Evolutionary conservation across 257 asterid genomes (phyloP), one percentile per base, ranked within the genome.

Genomic region (Asclepias syriaca): DNA sequence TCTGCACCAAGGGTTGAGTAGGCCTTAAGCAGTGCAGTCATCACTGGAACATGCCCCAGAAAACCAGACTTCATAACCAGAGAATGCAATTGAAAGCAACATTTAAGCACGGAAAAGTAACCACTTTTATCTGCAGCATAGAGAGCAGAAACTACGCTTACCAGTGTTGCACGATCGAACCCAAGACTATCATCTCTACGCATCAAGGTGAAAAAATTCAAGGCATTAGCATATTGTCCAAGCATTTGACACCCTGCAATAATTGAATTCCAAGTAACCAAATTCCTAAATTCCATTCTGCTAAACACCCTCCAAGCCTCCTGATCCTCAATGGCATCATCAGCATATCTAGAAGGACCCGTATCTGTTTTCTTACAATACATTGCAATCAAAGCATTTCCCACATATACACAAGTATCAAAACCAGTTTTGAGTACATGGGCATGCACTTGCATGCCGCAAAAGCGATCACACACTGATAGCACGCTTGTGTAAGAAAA

Each of bases 251-350:
- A 81, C 39, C 96, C 96, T 6, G 86, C 77, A 65, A 93, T 79
- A 89, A 93, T 86, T 24, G 96, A 80, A 84, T 93, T 93, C 83
- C 85, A 93, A 3, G 96, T 81, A 70, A 93, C 87, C 77, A 85
- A 76, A 75, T 91, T 93, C 16, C 70, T 84, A 16, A 70, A 78
- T 75, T 72, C 85, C 86, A 82, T 82, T 19, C 55, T 72, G 71
- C 78, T 78, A 61, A 90, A 93, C 67, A 86, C 89, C 79, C 74
- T 85, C 92, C 87, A 84, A 43, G 91, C 92, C 76, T 86, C 96
- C 59, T 68, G 65, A 40, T 75, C 76, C 3, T 43, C 37, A 21
- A 37, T 69, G 34, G 16, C 60, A 29, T 69, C 60, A 29, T 69
- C 50, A 32, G 64, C 37, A 53, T 15, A 9, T 59, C 56, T 24